Evolutionary conservation across 2,329 filamentous ascomycete species (phyloP), one percentile per base, ranked within the genome.

Genomic region (Hymenoscyphus repandus): DNA sequence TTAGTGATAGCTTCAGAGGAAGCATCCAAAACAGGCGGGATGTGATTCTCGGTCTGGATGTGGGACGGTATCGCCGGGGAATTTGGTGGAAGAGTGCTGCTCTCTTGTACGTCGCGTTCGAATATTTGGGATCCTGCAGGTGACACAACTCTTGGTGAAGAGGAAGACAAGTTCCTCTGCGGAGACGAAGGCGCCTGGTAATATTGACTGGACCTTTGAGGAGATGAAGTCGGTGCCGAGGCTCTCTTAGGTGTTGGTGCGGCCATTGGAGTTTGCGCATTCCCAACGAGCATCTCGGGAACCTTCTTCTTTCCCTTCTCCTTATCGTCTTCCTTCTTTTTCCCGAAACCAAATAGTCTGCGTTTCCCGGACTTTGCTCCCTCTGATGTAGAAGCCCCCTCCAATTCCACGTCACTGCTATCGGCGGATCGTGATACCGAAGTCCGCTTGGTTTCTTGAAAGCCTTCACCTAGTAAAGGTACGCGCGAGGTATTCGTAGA

Each of bases 1-100:
- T 96, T 90, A 11, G 92, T 96, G 63, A 97, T 96, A 51, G 91
- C 90, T 62, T 91, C 82, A 38, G 90, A 95, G 2, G 90, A 92
- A 46, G 92, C 92, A 67, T 96, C 90, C 43, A 97, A 77, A 11
- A 95, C 91, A 0, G 92, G 81, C 6, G 92, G 92, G 59, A 97
- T 96, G 66, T 91, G 82, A 71, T 97, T 91, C 68, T 97, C 92
- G 6, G 90, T 96, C 62, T 91, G 83, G 62, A 97, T 95, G 65
- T 97, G 92, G 6, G 88, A 84, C 2, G 92, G 92, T 55, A 96
- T 93, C n/a, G 89, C 88, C 1, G 88, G 85, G 2, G 88, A 92
- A 54, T 79, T 83, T 53, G 90, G 86, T 37, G 82, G 70, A 3
- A 79, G 64, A 30, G 79, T 74, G 62, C 81, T 81, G 62, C 81